These are phyloP conservation scores for Magnaporthiopsis incrustans DNA, from an alignment of 2,329 filamentous ascomycete genomes.

Conservation along the genomic window DNA sequence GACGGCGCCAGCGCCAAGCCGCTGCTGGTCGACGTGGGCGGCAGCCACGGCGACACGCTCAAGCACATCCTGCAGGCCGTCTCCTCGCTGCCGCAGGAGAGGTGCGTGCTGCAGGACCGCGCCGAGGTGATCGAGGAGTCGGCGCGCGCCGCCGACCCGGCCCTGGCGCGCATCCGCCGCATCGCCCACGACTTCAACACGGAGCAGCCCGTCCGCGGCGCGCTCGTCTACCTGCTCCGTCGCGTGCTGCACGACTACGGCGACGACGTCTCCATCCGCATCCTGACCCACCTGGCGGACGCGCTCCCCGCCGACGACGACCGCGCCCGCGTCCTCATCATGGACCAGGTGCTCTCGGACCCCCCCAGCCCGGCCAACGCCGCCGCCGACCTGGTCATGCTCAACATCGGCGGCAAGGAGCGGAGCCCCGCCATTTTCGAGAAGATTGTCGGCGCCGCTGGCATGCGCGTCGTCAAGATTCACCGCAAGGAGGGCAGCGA, in stretches of 20 bases:
- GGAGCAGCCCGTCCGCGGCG: conserved; percentile 18
- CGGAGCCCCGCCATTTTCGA: not conserved
- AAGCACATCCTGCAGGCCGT: conserved; percentile 10
- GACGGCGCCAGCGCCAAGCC: not conserved
- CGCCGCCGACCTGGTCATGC: conserved; percentile 5
- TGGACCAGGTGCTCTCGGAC: conserved; percentile 3
- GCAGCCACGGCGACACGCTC: conserved; percentile 15
- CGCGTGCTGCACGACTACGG: conserved; percentile 22
- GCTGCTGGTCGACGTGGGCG: conserved; percentile 16
- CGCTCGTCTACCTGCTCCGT: conserved; percentile 19
- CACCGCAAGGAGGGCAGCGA: conserved; percentile 4
- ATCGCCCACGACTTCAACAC: conserved; percentile 22
- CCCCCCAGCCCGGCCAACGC: conserved; percentile 5
- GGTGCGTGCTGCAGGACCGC: conserved; percentile 17
- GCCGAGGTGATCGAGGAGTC: conserved; percentile 12
- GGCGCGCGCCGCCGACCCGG: conserved; percentile 6
- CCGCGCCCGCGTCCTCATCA: conserved; percentile 4
- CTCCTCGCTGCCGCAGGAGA: conserved; percentile 16
- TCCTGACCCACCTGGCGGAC: conserved; percentile 15
- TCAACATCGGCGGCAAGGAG: conserved; percentile 8
- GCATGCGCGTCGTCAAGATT: conserved; percentile 3
- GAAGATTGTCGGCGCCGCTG: conserved; percentile 1
- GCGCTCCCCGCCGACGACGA: conserved; percentile 11
- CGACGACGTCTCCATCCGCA: conserved; percentile 14
- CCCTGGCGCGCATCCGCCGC: conserved; percentile 12